Base-by-base conservation (phyloP, 805 yeast genomes). In the Tetrapisispora iriomotensis region DNA sequence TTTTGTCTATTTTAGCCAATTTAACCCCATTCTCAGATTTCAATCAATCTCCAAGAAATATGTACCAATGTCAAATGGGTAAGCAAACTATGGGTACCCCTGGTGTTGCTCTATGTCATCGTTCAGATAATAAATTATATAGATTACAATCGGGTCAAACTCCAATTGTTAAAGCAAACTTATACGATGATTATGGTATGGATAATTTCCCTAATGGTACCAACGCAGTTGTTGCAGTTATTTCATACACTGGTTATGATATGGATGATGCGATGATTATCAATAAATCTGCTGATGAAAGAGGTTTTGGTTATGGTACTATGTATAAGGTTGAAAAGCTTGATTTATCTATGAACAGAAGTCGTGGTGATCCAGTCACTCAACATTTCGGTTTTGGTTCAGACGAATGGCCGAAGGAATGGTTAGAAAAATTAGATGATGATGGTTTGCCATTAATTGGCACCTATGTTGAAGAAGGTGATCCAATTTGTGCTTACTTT, bases 1-100 rank as follows among this genome's bases (percentile, higher is more conserved):
- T 92, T 37, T 68, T 92, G 51, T 87, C 96, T 18, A 90, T 92
- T 49, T 71, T 92, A 62, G 98, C 97, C 47, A 92, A 92, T 65
- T 72, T 92, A 70, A 92, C 98, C 1, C 98, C 98, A 49, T 92
- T 86, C 62, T 88, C 97, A 1, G 98, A 92, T 64, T 92, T 92
- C 70, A 92, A 92, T 65, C 98, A 92, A 70, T 88, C 96, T 21
- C 98, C 98, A 56, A 83, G 98, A 77, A 92, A 92, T 63, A 92
- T 92, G 97, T 92, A 92, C 64, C 98, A 92, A 70, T 92, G 98
- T 68, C 98, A 92, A 73, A 92, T 92, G 98, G 97, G 96, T 77
- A 92, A 92, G 68, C 98, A 92, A 70, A 90, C 98, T 17, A 92
- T 92, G 98, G 98, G 98, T 65, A 92, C 98, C 4, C 98, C 98